Evolutionary conservation across 495 filamentous ascomycete genomes (phyloP).

Genomic region (Tuber microsphaerosporum): DNA sequence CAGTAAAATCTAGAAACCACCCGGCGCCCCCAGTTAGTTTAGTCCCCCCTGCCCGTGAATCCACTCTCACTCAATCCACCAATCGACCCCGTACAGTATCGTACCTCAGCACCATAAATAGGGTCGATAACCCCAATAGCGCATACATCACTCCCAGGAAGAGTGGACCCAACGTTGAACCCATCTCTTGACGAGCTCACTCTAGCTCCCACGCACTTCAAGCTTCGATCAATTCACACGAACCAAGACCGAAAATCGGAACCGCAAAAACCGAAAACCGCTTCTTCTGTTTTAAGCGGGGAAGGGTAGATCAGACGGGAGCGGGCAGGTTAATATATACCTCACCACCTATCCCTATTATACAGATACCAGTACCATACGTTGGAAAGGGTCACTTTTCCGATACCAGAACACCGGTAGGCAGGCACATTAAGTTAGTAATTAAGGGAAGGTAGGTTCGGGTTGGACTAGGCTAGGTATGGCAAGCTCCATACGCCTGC

Average conservation of each 20-base stretch:
- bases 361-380: not conserved
- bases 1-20: conserved; percentile 24
- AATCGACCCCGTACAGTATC: not conserved
- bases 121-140: conserved; percentile 22
- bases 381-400: not conserved
- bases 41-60: not conserved
- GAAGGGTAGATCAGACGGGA: not conserved
- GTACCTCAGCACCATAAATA: conserved; percentile 27
- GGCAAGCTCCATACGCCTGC: not conserved
- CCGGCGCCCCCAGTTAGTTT: not conserved
- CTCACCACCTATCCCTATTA: not conserved
- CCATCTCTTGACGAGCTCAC: not conserved
- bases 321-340: not conserved
- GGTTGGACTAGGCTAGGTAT: not conserved
- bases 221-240: not conserved
- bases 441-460: not conserved
- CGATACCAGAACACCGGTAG: not conserved
- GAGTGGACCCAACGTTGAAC: conserved; percentile 42
- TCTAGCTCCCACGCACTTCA: not conserved
- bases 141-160: conserved; percentile 24
- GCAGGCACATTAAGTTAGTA: not conserved
- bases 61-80: not conserved
- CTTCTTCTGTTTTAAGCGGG: not conserved
- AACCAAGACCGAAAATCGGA: not conserved
- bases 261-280: conserved; percentile 1